phyloP scores from a whole-genome alignment of 2,329 filamentous ascomycete species.

The Amphichorda felina region DNA sequence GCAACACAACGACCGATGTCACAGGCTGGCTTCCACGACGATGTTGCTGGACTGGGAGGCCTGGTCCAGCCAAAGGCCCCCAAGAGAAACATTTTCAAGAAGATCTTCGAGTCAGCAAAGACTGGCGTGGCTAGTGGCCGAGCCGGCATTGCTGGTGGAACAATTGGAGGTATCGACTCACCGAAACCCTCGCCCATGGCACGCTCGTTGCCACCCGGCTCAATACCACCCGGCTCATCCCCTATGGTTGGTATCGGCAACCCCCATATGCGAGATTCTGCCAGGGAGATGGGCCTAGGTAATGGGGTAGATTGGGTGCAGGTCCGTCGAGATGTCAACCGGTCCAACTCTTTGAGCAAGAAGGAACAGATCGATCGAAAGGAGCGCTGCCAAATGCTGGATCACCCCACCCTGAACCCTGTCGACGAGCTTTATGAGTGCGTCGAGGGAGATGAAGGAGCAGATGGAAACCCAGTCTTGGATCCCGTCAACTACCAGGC shows the following conservation, averaged over 20 bases:
- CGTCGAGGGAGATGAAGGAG: slow-evolving; percentile 81
- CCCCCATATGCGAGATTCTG: slow-evolving; percentile 32
- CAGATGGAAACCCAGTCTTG: slow-evolving; percentile 70
- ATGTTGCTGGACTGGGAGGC: slow-evolving; percentile 65
- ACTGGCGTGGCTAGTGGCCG: slow-evolving; percentile 84
- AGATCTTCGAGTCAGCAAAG: slow-evolving; percentile 88
- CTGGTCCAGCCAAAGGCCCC: slow-evolving; percentile 65
- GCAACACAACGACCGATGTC: slow-evolving; percentile 46
- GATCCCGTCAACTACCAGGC: slow-evolving; percentile 71
- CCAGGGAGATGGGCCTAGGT: slow-evolving; percentile 59
- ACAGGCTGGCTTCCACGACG: slow-evolving; percentile 53
- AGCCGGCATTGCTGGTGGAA: slow-evolving; percentile 61
- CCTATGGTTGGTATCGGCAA: slow-evolving; percentile 21
- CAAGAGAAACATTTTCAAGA: slow-evolving; percentile 87
- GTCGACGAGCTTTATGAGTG: slow-evolving; percentile 80
- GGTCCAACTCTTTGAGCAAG: slow-evolving; percentile 83
- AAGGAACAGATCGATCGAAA: slow-evolving; percentile 77
- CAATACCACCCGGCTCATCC: slow-evolving; percentile 25
- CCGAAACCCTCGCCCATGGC: slow-evolving; percentile 29
- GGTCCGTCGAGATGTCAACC: slow-evolving; percentile 87
- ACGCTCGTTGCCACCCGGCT: slow-evolving; percentile 25
- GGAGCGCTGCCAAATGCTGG: slow-evolving; percentile 90
- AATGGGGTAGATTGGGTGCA: slow-evolving; percentile 82
- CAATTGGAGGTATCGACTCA: slow-evolving; percentile 27
- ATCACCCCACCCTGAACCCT: slow-evolving; percentile 76